Base-by-base conservation (phyloP, 257 asterid species). In the Primulina tabacum region DNA sequence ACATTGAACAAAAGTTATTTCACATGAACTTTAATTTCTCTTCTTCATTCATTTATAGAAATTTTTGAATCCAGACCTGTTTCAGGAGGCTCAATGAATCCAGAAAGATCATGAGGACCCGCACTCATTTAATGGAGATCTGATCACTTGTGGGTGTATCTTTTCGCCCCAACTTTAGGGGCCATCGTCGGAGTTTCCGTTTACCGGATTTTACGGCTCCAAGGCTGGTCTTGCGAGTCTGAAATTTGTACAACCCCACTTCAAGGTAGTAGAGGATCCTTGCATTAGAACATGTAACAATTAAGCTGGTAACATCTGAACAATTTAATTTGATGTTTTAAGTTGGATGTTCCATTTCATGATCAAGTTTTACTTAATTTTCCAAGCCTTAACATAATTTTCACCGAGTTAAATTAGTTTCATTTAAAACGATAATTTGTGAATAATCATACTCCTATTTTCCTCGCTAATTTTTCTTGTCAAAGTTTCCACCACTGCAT, bases 11-110 rank as follows among this genome's bases (percentile, higher is more conserved):
- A 21, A 29, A 58, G 66, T 28, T 4, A 17, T 34, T 58, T 0
- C 7, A 43, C 50, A 60, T 32, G 20, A 68, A 21, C 26, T 16
- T 67, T 20, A 35, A 10, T 8, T 4, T 2, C 3, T 65, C 62
- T 0, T 7, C 7, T 63, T 8, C 11, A 6, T 24, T 40, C 50
- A 70, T 38, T 30, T 40, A 4, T 14, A 43, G 0, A 52, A 26
- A 50, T 8, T 21, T 20, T 68, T n/a, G 67, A 65, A 17, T 1
- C n/a, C 77, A 92, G 98, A 79, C 96, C 98, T 0, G 77, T 90
- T 50, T 88, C 97, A 9, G 98, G 97, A 60, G 98, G 92, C 17
- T 93, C 98, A 28, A 81, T 93, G 95, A 93, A 93, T 73, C 98
- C 98, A 71, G 98, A 97, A 56, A 83, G 98, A 69, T 92, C 98